Evolutionary conservation across 2,329 filamentous ascomycete species (phyloP).

Genomic region (Cercospora sp.): DNA sequence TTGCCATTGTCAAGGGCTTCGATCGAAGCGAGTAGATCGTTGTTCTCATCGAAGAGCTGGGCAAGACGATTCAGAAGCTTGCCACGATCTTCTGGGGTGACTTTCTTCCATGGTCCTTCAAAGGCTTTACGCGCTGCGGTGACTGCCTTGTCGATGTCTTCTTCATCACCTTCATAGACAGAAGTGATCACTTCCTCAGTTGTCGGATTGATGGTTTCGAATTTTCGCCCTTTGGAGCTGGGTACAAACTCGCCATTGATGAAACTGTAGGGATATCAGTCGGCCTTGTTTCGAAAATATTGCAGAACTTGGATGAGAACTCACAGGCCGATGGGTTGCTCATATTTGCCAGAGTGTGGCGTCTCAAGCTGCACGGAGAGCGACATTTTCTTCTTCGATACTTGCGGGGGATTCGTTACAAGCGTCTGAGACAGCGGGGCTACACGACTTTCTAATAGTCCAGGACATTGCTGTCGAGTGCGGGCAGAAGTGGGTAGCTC

Average conservation of each 20-base stretch:
- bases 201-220: constrained; percentile 86
- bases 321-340: constrained; percentile 56
- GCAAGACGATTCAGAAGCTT: constrained; percentile 72
- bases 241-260: constrained; percentile 88
- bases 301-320: constrained; percentile 30
- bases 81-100: constrained; percentile 71
- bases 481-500: background rate
- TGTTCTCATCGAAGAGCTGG: constrained; percentile 75
- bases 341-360: constrained; percentile 61
- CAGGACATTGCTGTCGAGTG: background rate
- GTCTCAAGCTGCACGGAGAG: constrained; percentile 63
- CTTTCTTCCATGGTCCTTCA: constrained; percentile 67
- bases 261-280: constrained; percentile 55
- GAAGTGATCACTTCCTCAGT: constrained; percentile 82
- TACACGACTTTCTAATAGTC: background rate
- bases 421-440: background rate
- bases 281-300: background rate
- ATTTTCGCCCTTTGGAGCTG: constrained; percentile 63
- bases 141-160: constrained; percentile 79
- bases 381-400: background rate
- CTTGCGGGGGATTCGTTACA: background rate
- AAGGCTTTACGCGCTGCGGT: constrained; percentile 83
- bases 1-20: constrained; percentile 90
- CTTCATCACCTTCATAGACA: constrained; percentile 82
- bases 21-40: constrained; percentile 72